Base-by-base conservation (phyloP, 2,329 filamentous ascomycete genomes). In the Aspergillus viridinutans region DNA sequence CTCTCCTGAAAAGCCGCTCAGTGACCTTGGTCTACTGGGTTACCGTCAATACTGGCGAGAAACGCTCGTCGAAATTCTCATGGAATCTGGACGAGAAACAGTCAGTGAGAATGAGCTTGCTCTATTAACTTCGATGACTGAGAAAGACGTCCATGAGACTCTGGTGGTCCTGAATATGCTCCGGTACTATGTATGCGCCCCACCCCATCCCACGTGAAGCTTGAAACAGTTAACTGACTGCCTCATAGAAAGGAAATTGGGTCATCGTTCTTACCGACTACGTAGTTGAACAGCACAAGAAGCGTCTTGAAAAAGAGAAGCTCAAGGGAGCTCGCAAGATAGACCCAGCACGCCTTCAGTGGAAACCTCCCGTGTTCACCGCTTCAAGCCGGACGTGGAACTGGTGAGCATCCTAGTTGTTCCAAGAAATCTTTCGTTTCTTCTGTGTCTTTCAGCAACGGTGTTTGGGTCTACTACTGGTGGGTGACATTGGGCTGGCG, bases 31-130 rank as follows among this genome's bases (percentile, higher is more conserved):
- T 62, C 81, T 99, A 20, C 80, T 99, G 28, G 92, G 93, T 66
- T 99, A 99, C 74, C 87, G 94, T 51, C 93, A 96, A 62, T 99
- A 96, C 76, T 99, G 94, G 94, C 92, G 92, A 29, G 94, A 99
- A 73, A 92, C 91, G 50, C 90, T 99, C 38, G 83, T 97, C 4
- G 92, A 97, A 58, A 73, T 96, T 14, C 80, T 99, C n/a, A 77
- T 95, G 49, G 87, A 88, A 50, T 83, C 83, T 51, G 87, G 87
- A 58, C 87, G 88, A 7, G 74, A 78, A 55, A 64, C 69, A 20
- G 88, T 90, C 54, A 96, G 89, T 56, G 92, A 97, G 54, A 92
- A 97, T 67, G 85, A 90, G 51, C 84, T 99, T 53, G 92, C 91
- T 0, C 80, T 83, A 5, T 75, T 85, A 35, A 85, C 94, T 8